Evolutionary conservation across 805 yeast genomes (phyloP), one percentile per base, ranked within the genome.

Genomic region (Kodamaea leandrae): DNA sequence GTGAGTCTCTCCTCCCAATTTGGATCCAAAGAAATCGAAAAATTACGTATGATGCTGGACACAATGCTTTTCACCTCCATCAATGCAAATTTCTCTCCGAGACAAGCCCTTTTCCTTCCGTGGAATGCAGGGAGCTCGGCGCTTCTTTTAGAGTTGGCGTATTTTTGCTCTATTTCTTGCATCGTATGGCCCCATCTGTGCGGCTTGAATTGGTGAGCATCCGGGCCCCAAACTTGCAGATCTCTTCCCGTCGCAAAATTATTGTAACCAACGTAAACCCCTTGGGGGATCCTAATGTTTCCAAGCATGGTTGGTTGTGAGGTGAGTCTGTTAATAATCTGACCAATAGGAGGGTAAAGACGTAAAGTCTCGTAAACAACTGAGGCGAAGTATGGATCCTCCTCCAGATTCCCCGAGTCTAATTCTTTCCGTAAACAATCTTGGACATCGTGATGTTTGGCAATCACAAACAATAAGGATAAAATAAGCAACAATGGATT

Each of bases 11-110:
- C 79, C 3, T 50, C 45, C 83, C 83, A 78, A 2, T 46, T 47
- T 0, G 71, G 62, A 26, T 70, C 72, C 29, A 74, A 41, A 1
- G 41, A 19, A 35, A 78, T 42, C 16, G 60, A 54, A 46, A 61
- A 78, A 2, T 55, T 50, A 19, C 46, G 53, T 10, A 78, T 40
- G 9, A 77, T 49, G 28, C 59, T 61, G 5, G 57, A 52, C 4
- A 77, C 37, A 7, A 72, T 62, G 9, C 66, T 53, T 44, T 71
- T 68, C 19, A 69, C 56, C 49, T 77, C 77, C 28, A 58, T 54
- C 6, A 78, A 55, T 1, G 82, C 83, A 53, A 76, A 68, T 47
- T 74, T 73, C 48, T 79, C 83, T 4, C 84, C 84, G 14, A 79
- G 54, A 53, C 84, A 79, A 0, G 82, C 82, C 33, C 84, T 57